Conservation (phyloP, 139 green algal genomes). For the Coelastrella sp. region DNA sequence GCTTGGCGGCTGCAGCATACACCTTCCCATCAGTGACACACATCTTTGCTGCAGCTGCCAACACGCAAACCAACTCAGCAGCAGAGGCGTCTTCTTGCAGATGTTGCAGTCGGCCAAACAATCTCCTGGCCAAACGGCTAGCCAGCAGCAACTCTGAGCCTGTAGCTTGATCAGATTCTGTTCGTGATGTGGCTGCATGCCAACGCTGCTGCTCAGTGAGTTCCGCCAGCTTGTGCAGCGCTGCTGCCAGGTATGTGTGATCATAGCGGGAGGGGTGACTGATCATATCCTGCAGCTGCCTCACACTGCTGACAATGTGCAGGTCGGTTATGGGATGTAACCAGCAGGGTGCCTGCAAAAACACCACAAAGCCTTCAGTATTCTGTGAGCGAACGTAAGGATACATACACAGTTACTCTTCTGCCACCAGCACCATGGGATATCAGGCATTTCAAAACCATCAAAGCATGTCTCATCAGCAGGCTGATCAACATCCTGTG, state of each 20-base stretch:
- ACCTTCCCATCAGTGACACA: not conserved
- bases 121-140: not conserved
- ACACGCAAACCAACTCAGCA: slow-evolving; percentile 26
- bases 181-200: not conserved
- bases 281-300: slow-evolving; percentile 11
- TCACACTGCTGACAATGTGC: slow-evolving; percentile 14
- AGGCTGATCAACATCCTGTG: too few relatives aligned
- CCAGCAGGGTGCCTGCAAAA: slow-evolving; percentile 13
- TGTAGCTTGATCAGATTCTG: not conserved
- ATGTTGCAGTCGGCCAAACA: slow-evolving; percentile 26
- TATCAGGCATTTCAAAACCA: too few relatives aligned
- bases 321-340: slow-evolving; percentile 28
- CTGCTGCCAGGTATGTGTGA: slow-evolving; percentile 40
- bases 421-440: too few relatives aligned
- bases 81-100: slow-evolving; percentile 11
- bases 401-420: too few relatives aligned
- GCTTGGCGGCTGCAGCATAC: slow-evolving; percentile 23
- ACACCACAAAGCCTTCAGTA: not conserved
- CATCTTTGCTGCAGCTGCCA: slow-evolving; percentile 17
- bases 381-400: not conserved
- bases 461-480: too few relatives aligned
- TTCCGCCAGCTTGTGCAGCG: slow-evolving; percentile 12
- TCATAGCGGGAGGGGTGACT: slow-evolving; percentile 35
- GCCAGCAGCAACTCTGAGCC: not conserved
- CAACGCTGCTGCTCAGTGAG: slow-evolving; percentile 14